Evolutionary conservation across 108 stramenopile genomes (phyloP).

Genomic region (Nitzschia sp.): DNA sequence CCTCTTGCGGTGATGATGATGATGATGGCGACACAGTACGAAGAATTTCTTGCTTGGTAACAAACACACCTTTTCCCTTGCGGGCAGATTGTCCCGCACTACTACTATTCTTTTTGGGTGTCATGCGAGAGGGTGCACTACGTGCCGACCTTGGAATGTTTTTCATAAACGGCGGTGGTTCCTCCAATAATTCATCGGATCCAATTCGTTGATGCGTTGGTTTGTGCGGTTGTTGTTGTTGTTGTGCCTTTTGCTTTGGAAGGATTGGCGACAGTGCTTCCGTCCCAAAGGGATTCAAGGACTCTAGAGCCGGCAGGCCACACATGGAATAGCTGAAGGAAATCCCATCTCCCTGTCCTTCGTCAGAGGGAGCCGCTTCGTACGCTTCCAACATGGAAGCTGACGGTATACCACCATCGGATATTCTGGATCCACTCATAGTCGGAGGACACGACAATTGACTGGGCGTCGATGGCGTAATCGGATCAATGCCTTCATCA

Average conservation of each 20-base stretch:
- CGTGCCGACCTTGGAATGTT: not conserved
- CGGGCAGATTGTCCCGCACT: no score
- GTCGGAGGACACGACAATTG: not conserved
- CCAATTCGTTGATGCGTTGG: no score
- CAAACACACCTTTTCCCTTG: not conserved
- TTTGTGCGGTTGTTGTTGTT: not conserved
- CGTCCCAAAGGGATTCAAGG: no score
- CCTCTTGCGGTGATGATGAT: not conserved
- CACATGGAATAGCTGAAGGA: no score
- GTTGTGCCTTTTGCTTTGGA: not conserved
- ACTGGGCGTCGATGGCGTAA: not conserved
- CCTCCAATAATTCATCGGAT: constrained; percentile 2
- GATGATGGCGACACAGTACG: not conserved
- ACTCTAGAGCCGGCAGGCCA: no score
- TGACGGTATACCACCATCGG: not conserved
- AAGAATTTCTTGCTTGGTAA: not conserved
- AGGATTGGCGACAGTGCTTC: not conserved
- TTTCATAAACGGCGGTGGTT: constrained; percentile 1
- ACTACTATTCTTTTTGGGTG: not conserved
- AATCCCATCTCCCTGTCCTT: no score
- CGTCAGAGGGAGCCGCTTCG: not conserved
- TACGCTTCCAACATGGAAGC: constrained; percentile 2
- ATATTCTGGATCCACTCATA: not conserved
- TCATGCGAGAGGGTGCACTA: not conserved
- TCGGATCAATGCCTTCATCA: not conserved